Conservation (phyloP, 805 yeast species). For the Kodamaea leandrae region DNA sequence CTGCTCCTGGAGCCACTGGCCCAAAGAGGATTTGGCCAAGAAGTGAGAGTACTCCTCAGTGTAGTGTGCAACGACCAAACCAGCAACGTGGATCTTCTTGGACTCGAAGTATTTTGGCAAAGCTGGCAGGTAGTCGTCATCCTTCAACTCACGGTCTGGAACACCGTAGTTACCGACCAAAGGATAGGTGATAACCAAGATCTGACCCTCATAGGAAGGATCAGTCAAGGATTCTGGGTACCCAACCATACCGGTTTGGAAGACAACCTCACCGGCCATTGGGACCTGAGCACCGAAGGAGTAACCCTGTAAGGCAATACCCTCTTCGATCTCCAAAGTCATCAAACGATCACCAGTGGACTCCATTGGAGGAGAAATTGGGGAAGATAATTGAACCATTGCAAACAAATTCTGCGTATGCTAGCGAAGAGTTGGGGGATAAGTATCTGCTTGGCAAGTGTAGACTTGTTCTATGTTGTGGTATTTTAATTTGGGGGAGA, state of each 20-base stretch:
- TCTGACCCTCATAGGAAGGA: slow-evolving; percentile 98
- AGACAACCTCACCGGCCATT: slow-evolving; percentile 95
- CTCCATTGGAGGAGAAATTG: slow-evolving; percentile 88
- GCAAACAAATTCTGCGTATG: slow-evolving; percentile 5
- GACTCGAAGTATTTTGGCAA: slow-evolving; percentile 95
- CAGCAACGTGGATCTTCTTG: slow-evolving; percentile 89
- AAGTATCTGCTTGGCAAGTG: background rate
- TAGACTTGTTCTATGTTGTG: slow-evolving; percentile 6
- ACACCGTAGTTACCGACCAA: slow-evolving; percentile 99
- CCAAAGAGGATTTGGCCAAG: slow-evolving; percentile 88
- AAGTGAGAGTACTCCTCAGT: slow-evolving; percentile 94
- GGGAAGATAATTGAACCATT: slow-evolving; percentile 55
- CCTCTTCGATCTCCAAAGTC: slow-evolving; percentile 87
- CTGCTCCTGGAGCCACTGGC: slow-evolving; percentile 88
- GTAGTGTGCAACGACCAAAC: slow-evolving; percentile 93
- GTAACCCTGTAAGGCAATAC: slow-evolving; percentile 85
- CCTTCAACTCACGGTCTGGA: slow-evolving; percentile 71
- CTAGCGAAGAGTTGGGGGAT: slow-evolving; percentile 3
- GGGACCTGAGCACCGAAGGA: slow-evolving; percentile 92
- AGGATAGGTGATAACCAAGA: slow-evolving; percentile 93
- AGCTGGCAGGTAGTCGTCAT: slow-evolving; percentile 69
- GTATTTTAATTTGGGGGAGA: slow-evolving; percentile 11
- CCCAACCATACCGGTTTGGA: slow-evolving; percentile 99
- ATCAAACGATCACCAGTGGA: slow-evolving; percentile 77
- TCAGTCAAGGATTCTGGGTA: slow-evolving; percentile 97